Base-by-base conservation (phyloP, 495 filamentous ascomycete genomes). In the Gamarada debralockiae region DNA sequence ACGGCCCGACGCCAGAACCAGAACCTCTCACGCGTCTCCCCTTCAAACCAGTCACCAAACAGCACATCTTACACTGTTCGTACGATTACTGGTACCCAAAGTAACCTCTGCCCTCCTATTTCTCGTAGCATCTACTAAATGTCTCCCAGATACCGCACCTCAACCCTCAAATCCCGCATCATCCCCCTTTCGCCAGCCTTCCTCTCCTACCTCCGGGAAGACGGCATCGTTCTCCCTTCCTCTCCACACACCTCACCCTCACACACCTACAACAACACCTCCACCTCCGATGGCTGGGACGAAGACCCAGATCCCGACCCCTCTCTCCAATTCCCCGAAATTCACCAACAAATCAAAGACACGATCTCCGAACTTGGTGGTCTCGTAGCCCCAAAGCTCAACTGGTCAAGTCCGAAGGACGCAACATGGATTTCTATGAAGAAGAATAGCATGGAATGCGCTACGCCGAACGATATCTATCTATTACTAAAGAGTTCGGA, bases 351-450 rank as follows among this genome's bases (percentile, higher is more conserved):
- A 43, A 86, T 99, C 63, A 86, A 84, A 67, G 65, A 74, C 14
- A 85, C 82, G 3, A 96, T 99, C 57, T 61, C 76, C 3, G 82
- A 87, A 50, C 77, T 97, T 0, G 89, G 87, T 27, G 92, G 93
- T 52, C 82, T 81, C 27, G 91, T 91, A 0, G 80, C 82, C 0
- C 95, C 95, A 2, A 99, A 99, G 63, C 74, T 99, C 21, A 96
- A 97, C 74, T 99, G 93, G 93, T 96, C 91, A 24, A 82, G 88
- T 3, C 93, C 93, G 0, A 97, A 97, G 67, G 93, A 99, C 65
- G 95, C 93, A 8, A 88, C 87, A n/a, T 97, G 89, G 83, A 97
- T 98, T 70, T 80, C 79, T 13, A 83, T 89, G 1, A 75, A 73
- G 61, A 90, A 88, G 23, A 97, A 97, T 61, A 92, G 85, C 31